Percentiles rank a stretch among this genome's conserved stretches.
Evolutionary conservation across 371 early-diverging fungal genomes (phyloP).

Genomic region (Saksenaea vasiformis): DNA sequence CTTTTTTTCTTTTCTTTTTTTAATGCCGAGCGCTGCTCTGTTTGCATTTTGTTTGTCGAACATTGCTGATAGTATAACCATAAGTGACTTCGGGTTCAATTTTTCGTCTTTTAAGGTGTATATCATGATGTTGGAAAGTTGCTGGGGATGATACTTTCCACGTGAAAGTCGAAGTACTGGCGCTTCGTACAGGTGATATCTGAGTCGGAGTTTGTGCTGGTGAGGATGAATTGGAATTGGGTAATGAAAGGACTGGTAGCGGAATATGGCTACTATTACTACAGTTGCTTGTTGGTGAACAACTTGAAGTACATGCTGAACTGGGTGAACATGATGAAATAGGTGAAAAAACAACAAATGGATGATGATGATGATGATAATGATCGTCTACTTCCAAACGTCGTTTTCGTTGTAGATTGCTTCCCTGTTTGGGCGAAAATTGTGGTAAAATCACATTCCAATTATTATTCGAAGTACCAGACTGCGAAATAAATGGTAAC

Average conservation of each 20-base stretch:
- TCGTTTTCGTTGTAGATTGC: constrained; percentile 17
- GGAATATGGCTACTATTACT: constrained; percentile 10
- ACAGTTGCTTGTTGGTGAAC: constrained; percentile 13
- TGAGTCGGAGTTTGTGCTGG: constrained; percentile 48
- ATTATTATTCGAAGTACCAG: neutral
- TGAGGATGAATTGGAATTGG: constrained; percentile 43
- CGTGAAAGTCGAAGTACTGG: neutral
- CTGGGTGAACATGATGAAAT: constrained; percentile 12
- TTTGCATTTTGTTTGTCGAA: constrained; percentile 12
- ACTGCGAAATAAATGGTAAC: constrained; percentile 2
- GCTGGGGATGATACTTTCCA: constrained; percentile 13
- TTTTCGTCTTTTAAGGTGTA: neutral
- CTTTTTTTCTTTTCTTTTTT: constrained; percentile 2
- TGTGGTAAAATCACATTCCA: neutral
- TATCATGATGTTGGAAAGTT: neutral
- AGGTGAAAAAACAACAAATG: constrained; percentile 3
- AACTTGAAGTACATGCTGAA: constrained; percentile 23
- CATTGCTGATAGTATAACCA: constrained; percentile 22
- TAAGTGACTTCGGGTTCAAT: neutral
- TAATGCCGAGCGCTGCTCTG: constrained; percentile 21
- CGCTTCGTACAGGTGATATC: constrained; percentile 33
- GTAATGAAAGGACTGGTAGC: constrained; percentile 32
- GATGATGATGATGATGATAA: no score
- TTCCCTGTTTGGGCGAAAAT: no score
- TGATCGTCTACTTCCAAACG: constrained; percentile 6